Conservation (phyloP, 768 basidiomycete genomes). For the Mycena filopes region DNA sequence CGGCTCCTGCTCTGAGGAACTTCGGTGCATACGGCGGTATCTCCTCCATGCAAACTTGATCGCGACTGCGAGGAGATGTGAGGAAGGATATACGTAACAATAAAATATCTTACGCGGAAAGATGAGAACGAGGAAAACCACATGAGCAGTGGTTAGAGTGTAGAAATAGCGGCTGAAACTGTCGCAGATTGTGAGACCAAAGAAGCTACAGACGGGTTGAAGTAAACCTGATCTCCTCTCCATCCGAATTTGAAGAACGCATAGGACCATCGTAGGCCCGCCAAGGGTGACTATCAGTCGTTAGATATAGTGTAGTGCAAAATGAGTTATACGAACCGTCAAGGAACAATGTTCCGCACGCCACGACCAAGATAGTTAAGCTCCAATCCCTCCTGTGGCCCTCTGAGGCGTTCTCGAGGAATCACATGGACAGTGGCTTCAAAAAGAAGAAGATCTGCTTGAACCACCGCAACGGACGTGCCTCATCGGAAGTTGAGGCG, state of each 20-base stretch:
- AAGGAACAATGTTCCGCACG: constrained; percentile 59
- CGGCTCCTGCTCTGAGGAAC: no score
- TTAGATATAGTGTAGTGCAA: background rate
- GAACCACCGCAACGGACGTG: constrained; percentile 44
- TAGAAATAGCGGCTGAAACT: constrained; percentile 83
- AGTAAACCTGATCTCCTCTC: constrained; percentile 66
- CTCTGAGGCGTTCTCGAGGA: constrained; percentile 50
- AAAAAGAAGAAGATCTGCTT: constrained; percentile 71
- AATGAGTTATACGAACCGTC: constrained; percentile 48
- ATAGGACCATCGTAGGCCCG: constrained; percentile 70
- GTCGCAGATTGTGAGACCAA: constrained; percentile 6
- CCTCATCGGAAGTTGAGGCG: constrained; percentile 31
- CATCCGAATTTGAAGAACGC: constrained; percentile 70
- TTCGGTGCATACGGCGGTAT: no score
- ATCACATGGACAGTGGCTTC: constrained; percentile 74
- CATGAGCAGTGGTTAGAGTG: constrained; percentile 61
- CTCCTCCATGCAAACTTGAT: no score
- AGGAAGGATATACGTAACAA: background rate
- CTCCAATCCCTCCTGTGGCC: constrained; percentile 66
- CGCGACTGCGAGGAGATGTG: constrained; percentile 37
- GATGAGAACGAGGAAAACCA: constrained; percentile 62
- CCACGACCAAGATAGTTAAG: constrained; percentile 64
- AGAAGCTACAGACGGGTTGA: background rate
- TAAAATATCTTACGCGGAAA: constrained; percentile 65
- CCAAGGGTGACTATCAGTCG: constrained; percentile 59